Base-by-base conservation (phyloP, 768 basidiomycete genomes). In the Sistotremastrum niveocremeum region DNA sequence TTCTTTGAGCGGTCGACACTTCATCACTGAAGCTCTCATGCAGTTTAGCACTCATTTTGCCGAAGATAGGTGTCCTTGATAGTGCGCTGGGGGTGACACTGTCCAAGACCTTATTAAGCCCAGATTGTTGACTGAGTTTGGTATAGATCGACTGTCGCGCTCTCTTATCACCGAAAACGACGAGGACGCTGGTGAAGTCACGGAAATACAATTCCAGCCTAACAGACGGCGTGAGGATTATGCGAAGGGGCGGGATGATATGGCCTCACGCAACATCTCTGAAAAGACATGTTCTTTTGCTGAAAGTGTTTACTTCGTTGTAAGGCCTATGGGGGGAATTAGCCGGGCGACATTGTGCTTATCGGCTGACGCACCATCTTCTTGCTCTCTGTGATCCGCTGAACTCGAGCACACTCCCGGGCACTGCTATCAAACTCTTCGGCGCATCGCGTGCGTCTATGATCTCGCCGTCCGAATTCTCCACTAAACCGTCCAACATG, bases 191-290 rank as follows among this genome's bases (percentile, higher is more conserved):
- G 5, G 87, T 77, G 53, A 87, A 89, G 54, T 97, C 93, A 54
- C 79, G 82, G 70, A 95, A 89, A 63, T 93, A 94, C 7, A 97
- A 71, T 59, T 97, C 93, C 10, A 95, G 67, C 0, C 88, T 91
- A 5, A 5, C 39, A 4, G 42, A 32, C 32, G n/a, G 20, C 11
- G 34, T 6, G 7, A 30, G 35, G 6, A 41, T 39, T 9, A 29
- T 34, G 11, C 9, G 43, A 34, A 36, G 48, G 40, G 40, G 34
- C 37, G n/a, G 8, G 42, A 31, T 10, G 29, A 30, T 39, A 7
- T 32, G 3, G 6, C 66, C 85, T 66, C 57, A 89, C 85, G 79
- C 90, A 9, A 94, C 87, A 56, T 94, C 89, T 28, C 88, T 77
- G 63, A 97, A 94, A 12, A 95, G 63, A 64, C 88, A 94, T 1